Base-by-base conservation (phyloP, 192 early-diverging fungal species). In the Dissophora globulifera region DNA sequence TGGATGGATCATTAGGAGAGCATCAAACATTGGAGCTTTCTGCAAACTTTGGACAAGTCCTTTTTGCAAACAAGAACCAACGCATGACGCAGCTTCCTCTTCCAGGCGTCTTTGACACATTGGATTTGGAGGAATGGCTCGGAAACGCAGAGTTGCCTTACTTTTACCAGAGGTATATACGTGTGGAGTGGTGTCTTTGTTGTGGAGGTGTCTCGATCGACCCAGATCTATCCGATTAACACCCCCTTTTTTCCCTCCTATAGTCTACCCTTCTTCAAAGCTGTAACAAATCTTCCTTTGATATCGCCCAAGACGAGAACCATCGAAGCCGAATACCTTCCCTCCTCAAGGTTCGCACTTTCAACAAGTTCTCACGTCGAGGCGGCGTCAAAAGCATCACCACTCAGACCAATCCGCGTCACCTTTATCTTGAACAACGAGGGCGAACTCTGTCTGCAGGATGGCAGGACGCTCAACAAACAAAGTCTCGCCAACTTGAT, bases 231-330 rank as follows among this genome's bases (percentile, higher is more conserved):
- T 9, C n/a, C 22, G 16, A 17, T 7, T 12, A 17, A 8, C 53
- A 6, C 25, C 7, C 23, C 22, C 15, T 40, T 2, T 5, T 12
- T n/a, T 40, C 15, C 33, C 16, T 3, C 22, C 23, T 31, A 3
- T 19, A 76, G 72, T 25, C 22, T 76, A 9, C 72, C 72, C 19
- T 76, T 76, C 46, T 66, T 55, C 48, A 76, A 67, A 35, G 45
- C 58, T 12, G 58, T 76, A 0, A 55, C 72, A 6, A 41, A 42
- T 23, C 35, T 67, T 2, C 72, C 63, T 5, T 32, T 76, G 33
- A 22, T 46, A 7, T 50, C 43, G 1, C 35, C 57, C 9, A 76
- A 76, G 47, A 47, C 19, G 27, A 65, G 51, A 22, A 62, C 58
- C 1, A 67, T 76, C 13, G 72, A 76, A 12, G 63, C 56, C 4